A percentile compares a stretch with the other conserved stretches of the same genome.
phyloP scores from a whole-genome alignment of 2,329 filamentous ascomycete genomes.

The Venturia effusa region DNA sequence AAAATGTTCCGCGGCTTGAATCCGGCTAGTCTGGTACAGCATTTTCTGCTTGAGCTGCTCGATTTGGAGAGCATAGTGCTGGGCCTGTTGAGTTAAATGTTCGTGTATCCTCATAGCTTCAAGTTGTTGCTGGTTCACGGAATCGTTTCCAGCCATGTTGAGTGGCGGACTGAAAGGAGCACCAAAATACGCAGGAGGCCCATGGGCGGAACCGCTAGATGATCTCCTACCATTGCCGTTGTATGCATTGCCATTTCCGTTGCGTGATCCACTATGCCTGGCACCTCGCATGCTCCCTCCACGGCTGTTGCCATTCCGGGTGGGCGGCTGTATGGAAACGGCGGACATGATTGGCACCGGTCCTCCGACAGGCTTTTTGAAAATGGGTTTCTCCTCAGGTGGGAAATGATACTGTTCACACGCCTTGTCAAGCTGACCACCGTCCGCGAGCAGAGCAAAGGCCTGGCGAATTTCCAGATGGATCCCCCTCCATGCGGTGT shows the following conservation, averaged over 20 bases:
- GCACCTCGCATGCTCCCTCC: conserved; percentile 34
- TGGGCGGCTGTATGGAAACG: conserved; percentile 34
- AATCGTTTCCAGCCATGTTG: not conserved
- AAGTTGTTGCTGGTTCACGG: conserved; percentile 1
- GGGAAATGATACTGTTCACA: conserved; percentile 86
- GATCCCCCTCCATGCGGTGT: conserved; percentile 83
- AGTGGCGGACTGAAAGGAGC: conserved; percentile 1
- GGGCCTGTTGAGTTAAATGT: conserved; percentile 7
- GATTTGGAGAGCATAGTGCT: conserved; percentile 9
- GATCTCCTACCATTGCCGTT: conserved; percentile 4
- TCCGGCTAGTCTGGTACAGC: not conserved
- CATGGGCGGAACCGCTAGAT: conserved; percentile 6
- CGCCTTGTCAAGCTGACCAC: conserved; percentile 66
- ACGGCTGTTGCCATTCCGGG: conserved; percentile 38
- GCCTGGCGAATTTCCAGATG: conserved; percentile 83
- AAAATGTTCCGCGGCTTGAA: conserved; percentile 30
- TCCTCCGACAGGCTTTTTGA: conserved; percentile 41
- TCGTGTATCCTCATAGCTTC: conserved; percentile 6
- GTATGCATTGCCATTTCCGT: conserved; percentile 1
- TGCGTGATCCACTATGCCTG: conserved; percentile 30
- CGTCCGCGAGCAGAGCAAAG: conserved; percentile 66
- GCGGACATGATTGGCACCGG: conserved; percentile 41
- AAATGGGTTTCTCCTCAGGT: conserved; percentile 57
- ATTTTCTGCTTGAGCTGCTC: conserved; percentile 9
- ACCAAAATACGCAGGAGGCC: not conserved